These are phyloP conservation scores for Sphagnum magellanicum DNA, from an alignment of 228 moss, liverwort and hornwort genomes.

Conservation along the genomic window DNA sequence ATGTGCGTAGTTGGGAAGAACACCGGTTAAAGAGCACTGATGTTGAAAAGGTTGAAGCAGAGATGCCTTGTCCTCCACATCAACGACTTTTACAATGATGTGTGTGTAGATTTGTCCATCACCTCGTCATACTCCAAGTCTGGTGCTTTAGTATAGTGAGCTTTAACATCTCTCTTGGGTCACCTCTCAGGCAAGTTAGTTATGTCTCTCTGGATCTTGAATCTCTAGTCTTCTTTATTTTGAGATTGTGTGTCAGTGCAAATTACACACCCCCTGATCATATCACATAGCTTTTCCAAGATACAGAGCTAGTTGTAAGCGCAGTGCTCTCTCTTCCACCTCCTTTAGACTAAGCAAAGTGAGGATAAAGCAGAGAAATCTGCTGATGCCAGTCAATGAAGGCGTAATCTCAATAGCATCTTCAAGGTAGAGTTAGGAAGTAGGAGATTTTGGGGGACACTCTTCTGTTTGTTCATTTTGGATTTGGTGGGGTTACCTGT, in stretches of 20 bases:
- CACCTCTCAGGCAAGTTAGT: conserved; percentile 19
- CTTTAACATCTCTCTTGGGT: conserved; percentile 26
- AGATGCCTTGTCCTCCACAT: conserved; percentile 67
- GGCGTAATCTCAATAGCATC: too few species aligned
- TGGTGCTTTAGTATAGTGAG: conserved; percentile 48
- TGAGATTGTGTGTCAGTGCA: conserved; percentile 16
- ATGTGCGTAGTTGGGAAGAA: conserved; percentile 83
- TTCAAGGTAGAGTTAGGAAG: too few species aligned
- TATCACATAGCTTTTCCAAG: conserved; percentile 23
- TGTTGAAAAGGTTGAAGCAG: conserved; percentile 73
- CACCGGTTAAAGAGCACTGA: conserved; percentile 75
- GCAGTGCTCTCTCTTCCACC: too few species aligned
- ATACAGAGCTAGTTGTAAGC: too few species aligned
- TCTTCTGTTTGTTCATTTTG: conserved; percentile 1
- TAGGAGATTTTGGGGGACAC: too few species aligned
- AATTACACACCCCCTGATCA: conserved; percentile 32
- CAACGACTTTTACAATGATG: conserved; percentile 61
- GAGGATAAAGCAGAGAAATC: too few species aligned
- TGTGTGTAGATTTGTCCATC: conserved; percentile 69
- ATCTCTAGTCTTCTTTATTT: conserved; percentile 25
- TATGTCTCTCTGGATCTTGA: conserved; percentile 20
- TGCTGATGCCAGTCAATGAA: too few species aligned
- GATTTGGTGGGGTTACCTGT: conserved; percentile 20
- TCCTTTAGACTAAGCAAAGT: too few species aligned
- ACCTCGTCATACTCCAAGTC: conserved; percentile 50